These are phyloP conservation scores for Yarrowia sp. DNA, from an alignment of 805 yeast species.

Conservation along the genomic window DNA sequence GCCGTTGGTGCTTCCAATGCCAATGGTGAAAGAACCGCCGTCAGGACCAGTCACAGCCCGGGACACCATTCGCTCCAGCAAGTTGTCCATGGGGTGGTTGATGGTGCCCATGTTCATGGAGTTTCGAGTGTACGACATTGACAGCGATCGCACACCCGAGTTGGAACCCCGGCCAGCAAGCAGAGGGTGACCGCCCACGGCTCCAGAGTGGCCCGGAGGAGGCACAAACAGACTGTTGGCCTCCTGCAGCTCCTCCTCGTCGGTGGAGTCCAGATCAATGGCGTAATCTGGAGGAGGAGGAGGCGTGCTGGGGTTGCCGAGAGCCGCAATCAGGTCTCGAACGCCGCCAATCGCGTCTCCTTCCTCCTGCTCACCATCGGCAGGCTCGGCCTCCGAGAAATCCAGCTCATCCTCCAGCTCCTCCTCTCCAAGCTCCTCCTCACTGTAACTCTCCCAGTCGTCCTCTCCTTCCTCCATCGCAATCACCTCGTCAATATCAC, in stretches of 20 bases:
- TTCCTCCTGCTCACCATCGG: slow-evolving; percentile 16
- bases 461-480: slow-evolving; percentile 38
- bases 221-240: slow-evolving; percentile 28
- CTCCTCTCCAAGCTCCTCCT: slow-evolving; percentile 20
- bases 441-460: slow-evolving; percentile 28
- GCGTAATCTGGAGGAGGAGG: slow-evolving; percentile 31
- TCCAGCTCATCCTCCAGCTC: slow-evolving; percentile 34
- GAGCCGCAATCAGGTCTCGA: slow-evolving; percentile 26
- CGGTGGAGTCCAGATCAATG: slow-evolving; percentile 20
- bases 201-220: slow-evolving; percentile 11
- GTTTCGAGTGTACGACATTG: slow-evolving; percentile 11
- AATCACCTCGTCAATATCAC: slow-evolving; percentile 34
- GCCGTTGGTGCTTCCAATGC: slow-evolving; percentile 8
- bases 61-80: slow-evolving; percentile 24
- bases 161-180: slow-evolving; percentile 10
- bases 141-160: not conserved
- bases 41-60: slow-evolving; percentile 32
- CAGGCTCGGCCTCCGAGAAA: slow-evolving; percentile 30
- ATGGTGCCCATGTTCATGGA: not conserved
- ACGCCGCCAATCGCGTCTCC: slow-evolving; percentile 18
- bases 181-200: slow-evolving; percentile 17
- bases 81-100: slow-evolving; percentile 30
- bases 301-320: slow-evolving; percentile 25
- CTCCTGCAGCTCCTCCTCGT: slow-evolving; percentile 30
- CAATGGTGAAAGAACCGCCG: slow-evolving; percentile 27